phyloP scores from a whole-genome alignment of 2,329 filamentous ascomycete genomes.

The Beauveria rudraprayagi region DNA sequence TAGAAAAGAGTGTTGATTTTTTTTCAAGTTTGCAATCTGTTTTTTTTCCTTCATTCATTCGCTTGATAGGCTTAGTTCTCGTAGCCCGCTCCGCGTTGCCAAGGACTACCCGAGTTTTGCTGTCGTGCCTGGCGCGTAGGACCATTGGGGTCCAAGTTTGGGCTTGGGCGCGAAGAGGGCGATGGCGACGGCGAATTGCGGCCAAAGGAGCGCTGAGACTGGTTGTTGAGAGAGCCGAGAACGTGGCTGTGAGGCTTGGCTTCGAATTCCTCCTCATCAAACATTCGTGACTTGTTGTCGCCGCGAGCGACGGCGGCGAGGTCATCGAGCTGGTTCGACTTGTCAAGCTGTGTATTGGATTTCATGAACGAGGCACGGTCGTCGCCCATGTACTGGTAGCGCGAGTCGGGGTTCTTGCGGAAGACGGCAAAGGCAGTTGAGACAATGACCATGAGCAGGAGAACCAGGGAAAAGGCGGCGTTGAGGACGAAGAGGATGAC shows the following conservation, averaged over 20 bases:
- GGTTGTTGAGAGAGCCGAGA: conserved; percentile 3
- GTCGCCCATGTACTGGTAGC: conserved; percentile 94
- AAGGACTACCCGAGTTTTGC: conserved; percentile 2
- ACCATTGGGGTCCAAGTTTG: neutral
- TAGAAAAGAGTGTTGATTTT: neutral
- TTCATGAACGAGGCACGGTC: conserved; percentile 97
- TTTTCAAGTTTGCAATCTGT: neutral
- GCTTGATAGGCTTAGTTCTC: neutral
- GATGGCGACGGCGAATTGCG: neutral
- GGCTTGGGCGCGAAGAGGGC: neutral
- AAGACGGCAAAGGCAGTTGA: conserved; percentile 62
- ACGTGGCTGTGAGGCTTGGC: conserved; percentile 6
- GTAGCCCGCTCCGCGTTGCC: conserved; percentile 11
- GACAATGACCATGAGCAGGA: conserved; percentile 68
- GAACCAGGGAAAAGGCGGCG: conserved; percentile 70
- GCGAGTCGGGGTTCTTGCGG: conserved; percentile 87
- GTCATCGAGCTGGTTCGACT: conserved; percentile 81
- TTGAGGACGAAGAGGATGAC: conserved; percentile 86
- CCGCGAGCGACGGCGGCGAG: conserved; percentile 82
- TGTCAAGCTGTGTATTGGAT: conserved; percentile 71
- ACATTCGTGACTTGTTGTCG: conserved; percentile 44
- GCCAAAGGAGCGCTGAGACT: conserved; percentile 2
- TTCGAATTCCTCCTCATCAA: conserved; percentile 2
- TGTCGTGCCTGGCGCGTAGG: neutral
- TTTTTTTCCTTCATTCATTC: neutral